phyloP scores from a whole-genome alignment of 768 basidiomycete species.

The Gautieria morchelliformis region DNA sequence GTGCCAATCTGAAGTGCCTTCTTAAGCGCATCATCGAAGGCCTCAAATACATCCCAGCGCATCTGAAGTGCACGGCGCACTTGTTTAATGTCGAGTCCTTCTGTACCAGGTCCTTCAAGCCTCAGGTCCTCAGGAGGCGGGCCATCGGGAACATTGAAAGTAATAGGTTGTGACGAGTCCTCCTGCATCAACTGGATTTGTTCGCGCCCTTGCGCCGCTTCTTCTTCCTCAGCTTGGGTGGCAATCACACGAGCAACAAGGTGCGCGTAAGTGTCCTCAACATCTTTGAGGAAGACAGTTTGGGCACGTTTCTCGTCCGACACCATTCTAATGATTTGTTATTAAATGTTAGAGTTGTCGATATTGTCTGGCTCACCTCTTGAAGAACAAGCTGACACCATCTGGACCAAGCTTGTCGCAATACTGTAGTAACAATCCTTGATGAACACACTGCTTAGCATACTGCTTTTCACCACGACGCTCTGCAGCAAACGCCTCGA shows the following conservation, averaged over 20 bases:
- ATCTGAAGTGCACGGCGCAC: constrained; percentile 79
- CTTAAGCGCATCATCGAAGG: constrained; percentile 61
- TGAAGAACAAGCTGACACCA: constrained; percentile 88
- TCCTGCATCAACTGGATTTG: constrained; percentile 95
- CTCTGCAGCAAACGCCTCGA: constrained; percentile 83
- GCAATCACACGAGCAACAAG: constrained; percentile 66
- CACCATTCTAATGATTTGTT: constrained; percentile 58
- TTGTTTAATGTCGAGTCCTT: constrained; percentile 71
- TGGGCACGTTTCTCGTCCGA: constrained; percentile 64
- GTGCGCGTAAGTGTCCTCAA: constrained; percentile 78
- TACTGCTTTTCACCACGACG: constrained; percentile 52
- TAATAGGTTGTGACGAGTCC: constrained; percentile 63
- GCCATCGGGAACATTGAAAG: constrained; percentile 87
- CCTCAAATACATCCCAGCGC: constrained; percentile 84
- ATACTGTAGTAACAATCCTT: constrained; percentile 87
- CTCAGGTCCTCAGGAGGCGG: constrained; percentile 82
- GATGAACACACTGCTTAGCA: constrained; percentile 86
- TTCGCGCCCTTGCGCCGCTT: constrained; percentile 43
- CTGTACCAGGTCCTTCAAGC: constrained; percentile 86
- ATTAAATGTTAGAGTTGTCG: no score
- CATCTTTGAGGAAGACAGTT: constrained; percentile 78
- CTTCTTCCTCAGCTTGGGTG: constrained; percentile 46
- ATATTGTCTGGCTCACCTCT: constrained; percentile 41
- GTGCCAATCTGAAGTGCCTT: constrained; percentile 67
- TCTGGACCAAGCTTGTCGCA: constrained; percentile 88